phyloP scores from a whole-genome alignment of 257 asterid species.

The Ballota nigra region DNA sequence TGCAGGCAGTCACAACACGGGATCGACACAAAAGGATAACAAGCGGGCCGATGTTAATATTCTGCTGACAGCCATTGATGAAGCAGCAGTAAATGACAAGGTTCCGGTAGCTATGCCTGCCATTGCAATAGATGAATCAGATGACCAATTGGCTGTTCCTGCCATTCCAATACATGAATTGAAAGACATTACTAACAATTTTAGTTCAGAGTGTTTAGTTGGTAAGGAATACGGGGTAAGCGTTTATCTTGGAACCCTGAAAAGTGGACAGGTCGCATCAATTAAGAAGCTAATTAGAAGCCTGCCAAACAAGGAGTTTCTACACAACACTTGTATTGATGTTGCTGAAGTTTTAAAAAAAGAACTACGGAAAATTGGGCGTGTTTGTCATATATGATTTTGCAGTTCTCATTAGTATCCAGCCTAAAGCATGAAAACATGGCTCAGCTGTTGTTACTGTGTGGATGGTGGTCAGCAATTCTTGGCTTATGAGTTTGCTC shows the following conservation, averaged over 20 bases:
- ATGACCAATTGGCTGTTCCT: not conserved
- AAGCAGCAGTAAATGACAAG: not conserved
- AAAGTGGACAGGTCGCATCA: constrained; percentile 24
- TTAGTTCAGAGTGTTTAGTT: constrained; percentile 12
- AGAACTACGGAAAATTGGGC: not conserved
- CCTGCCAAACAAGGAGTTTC: too few relatives aligned
- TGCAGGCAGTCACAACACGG: not conserved
- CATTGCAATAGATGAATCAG: too few relatives aligned
- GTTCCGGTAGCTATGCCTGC: not conserved
- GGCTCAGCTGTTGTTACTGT: constrained; percentile 52
- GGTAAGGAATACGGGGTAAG: constrained; percentile 14
- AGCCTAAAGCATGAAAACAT: constrained; percentile 50
- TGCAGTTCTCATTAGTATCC: constrained; percentile 53
- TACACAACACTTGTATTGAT: not conserved
- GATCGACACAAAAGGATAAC: not conserved
- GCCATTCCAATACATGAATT: constrained; percentile 23
- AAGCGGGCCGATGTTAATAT: not conserved
- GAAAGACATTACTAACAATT: constrained; percentile 20
- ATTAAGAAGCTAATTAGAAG: constrained; percentile 12
- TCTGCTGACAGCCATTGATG: not conserved
- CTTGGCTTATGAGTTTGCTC: constrained; percentile 57
- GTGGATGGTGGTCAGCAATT: constrained; percentile 41
- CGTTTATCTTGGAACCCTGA: constrained; percentile 24
- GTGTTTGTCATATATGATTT: not conserved
- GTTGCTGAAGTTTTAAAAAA: too few relatives aligned